Conservation (phyloP, 805 yeast species). For the Candida chauliodis region DNA sequence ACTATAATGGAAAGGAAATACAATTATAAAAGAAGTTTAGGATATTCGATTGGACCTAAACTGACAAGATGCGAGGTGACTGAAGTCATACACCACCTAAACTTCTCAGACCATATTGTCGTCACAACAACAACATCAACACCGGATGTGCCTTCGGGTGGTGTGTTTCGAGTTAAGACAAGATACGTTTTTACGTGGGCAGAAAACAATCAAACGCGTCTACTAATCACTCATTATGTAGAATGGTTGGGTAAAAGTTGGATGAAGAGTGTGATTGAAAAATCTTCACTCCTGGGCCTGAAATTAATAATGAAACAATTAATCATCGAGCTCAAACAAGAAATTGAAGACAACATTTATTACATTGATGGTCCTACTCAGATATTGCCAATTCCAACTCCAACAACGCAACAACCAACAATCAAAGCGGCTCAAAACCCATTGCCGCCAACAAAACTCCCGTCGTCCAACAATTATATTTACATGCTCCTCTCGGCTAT, state of each 20-base stretch:
- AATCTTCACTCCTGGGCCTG: constrained; percentile 80
- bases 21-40: constrained; percentile 69
- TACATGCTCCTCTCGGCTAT: neutral
- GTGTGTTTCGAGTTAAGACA: constrained; percentile 71
- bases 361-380: constrained; percentile 17
- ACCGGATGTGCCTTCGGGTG: constrained; percentile 95
- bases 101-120: constrained; percentile 52
- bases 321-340: constrained; percentile 33
- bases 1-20: constrained; percentile 49
- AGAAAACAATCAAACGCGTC: constrained; percentile 51
- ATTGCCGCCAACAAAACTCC: neutral
- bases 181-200: constrained; percentile 77
- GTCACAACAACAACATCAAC: constrained; percentile 66
- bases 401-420: constrained; percentile 1
- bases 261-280: constrained; percentile 87
- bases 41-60: constrained; percentile 87
- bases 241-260: constrained; percentile 92
- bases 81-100: constrained; percentile 57
- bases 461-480: neutral
- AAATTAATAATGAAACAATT: constrained; percentile 54
- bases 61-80: constrained; percentile 71
- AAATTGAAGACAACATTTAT: constrained; percentile 20
- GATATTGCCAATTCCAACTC: constrained; percentile 1
- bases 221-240: constrained; percentile 67
- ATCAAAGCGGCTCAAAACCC: neutral